A percentile compares a stretch with the other conserved stretches of the same genome.
phyloP scores from a whole-genome alignment of 2,329 filamentous ascomycete species.

The Fusarium nodosum region DNA sequence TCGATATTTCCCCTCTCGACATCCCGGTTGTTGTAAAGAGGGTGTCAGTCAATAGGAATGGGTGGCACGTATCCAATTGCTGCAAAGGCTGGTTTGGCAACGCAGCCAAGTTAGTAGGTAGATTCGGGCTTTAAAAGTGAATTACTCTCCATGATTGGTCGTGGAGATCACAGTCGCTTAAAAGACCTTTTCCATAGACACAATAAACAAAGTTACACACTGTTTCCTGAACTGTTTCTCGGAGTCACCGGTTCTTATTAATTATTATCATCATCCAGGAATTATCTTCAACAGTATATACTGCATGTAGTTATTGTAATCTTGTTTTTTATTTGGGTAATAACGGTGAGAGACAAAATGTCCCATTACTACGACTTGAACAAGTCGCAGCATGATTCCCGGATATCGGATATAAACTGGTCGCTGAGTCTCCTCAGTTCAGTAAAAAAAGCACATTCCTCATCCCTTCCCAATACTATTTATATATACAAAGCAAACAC shows the following conservation, averaged over 20 bases:
- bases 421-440: constrained; percentile 38
- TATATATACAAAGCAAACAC: constrained; percentile 52
- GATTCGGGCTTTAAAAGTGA: constrained; percentile 6
- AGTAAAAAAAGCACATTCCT: constrained; percentile 41
- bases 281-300: not conserved
- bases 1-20: constrained; percentile 22
- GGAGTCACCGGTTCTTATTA: too few relatives aligned
- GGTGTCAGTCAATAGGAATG: not conserved
- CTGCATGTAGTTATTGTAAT: constrained; percentile 22
- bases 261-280: not conserved
- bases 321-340: constrained; percentile 37
- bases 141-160: constrained; percentile 3
- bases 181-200: constrained; percentile 25
- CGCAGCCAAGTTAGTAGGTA: constrained; percentile 19
- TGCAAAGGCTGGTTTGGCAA: constrained; percentile 1
- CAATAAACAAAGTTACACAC: constrained; percentile 14
- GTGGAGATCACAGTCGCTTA: constrained; percentile 9
- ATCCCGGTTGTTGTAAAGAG: constrained; percentile 14
- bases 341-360: constrained; percentile 24
- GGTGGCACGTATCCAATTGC: constrained; percentile 3
- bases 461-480: constrained; percentile 45
- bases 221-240: not conserved
- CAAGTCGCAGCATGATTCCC: constrained; percentile 15
- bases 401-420: constrained; percentile 42
- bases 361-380: constrained; percentile 21